Evolutionary conservation across 2,329 filamentous ascomycete genomes (phyloP), one percentile per base, ranked within the genome.

Genomic region (Epichloe gansuensis): DNA sequence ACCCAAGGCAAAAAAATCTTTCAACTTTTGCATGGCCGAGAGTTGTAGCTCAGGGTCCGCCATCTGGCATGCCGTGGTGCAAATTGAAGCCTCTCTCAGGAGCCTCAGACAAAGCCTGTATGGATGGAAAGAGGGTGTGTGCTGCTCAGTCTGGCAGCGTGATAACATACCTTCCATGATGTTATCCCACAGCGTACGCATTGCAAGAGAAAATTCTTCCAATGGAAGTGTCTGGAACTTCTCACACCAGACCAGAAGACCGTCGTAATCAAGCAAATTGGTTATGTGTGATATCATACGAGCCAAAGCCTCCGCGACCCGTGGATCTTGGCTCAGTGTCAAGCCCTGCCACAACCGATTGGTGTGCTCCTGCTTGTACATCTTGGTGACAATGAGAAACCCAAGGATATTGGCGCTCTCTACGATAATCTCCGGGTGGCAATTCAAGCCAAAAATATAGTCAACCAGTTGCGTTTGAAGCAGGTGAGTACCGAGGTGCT

Each of bases 371-470:
- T 81, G 67, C 0, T 77, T 80, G 66, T 91, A 95, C 13, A 81
- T 84, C 51, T 76, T 75, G 0, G 87, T 93, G 13, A 93, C 85
- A 23, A 89, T 78, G 49, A 97, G 73, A 61, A 97, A 97, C 1
- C 87, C 87, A 47, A 96, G 74, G 50, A 97, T 86, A 56, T 95
- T 95, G 41, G 78, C 76, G 61, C 87, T 87, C 58, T 89, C 82
- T 38, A 78, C 75, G 21, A 94, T 93, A 50, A 97, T 81, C 62
- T 95, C 89, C 1, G 90, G 89, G 62, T 97, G 93, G 35, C 91
- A 96, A 52, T 89, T 89, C 13, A 91, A 82, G 2, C 91, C 88
- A 49, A 96, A 78, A 45, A 98, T 82, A 66, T 96, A 97, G 54
- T 89, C 81, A 25, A 95, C 79, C 27, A 97, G 72, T 50, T 82